Evolutionary conservation across 1,284 basidiomycete genomes (phyloP).

Genomic region (Sphaerobolus stellatus): DNA sequence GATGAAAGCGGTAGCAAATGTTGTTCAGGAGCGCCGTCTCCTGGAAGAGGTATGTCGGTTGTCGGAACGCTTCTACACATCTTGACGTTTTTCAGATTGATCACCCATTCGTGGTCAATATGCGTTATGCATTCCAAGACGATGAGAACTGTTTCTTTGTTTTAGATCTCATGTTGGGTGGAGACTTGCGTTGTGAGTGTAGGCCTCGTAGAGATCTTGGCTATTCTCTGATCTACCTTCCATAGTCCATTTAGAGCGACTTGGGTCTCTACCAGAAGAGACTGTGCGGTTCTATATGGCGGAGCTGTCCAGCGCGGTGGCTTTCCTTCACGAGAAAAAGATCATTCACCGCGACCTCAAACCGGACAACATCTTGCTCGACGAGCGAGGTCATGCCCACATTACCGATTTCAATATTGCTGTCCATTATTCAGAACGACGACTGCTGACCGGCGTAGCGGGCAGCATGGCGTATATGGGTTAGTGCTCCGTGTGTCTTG

Average conservation of each 20-base stretch:
- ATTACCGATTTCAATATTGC: constrained; percentile 99
- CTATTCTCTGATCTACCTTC: constrained; percentile 28
- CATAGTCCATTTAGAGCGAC: constrained; percentile 88
- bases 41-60: constrained; percentile 80
- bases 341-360: constrained; percentile 98
- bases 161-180: constrained; percentile 96
- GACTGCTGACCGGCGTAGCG: constrained; percentile 89
- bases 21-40: constrained; percentile 90
- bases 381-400: constrained; percentile 94
- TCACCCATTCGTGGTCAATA: constrained; percentile 94
- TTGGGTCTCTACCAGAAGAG: constrained; percentile 81
- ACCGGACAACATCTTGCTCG: constrained; percentile 96
- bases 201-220: constrained; percentile 17
- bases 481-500: constrained; percentile 22
- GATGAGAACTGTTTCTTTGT: constrained; percentile 99
- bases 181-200: constrained; percentile 86
- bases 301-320: constrained; percentile 85
- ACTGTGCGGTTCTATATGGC: constrained; percentile 90
- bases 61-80: background rate
- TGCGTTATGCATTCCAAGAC: constrained; percentile 98
- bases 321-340: constrained; percentile 86
- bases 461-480: constrained; percentile 99
- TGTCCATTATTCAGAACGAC: constrained; percentile 88
- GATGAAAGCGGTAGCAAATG: constrained; percentile 97
- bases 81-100: constrained; percentile 65